Evolutionary conservation across 495 filamentous ascomycete species (phyloP), one percentile per base, ranked within the genome.

Genomic region (Thermothielavioides terrestris): DNA sequence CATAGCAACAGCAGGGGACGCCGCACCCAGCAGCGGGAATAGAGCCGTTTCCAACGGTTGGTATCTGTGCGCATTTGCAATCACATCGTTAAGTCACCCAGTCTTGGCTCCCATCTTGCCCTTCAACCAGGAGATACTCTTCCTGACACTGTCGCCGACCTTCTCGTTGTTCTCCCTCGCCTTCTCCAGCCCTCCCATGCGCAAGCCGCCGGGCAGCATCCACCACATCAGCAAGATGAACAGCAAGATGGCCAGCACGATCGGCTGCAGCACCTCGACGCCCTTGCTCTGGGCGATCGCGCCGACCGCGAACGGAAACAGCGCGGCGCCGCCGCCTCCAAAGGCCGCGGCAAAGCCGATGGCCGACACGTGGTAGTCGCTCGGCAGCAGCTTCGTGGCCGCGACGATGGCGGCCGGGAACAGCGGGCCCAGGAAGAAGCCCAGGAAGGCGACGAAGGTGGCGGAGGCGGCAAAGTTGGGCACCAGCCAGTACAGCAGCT

Each of bases 311-410:
- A 94, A 95, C 0, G 89, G 89, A 41, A 95, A 79, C 14, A 91
- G 63, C 0, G 87, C 86, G 3, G 86, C 88, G 0, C 89, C 89
- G 7, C 77, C 77, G 1, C 86, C 83, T 2, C 89, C 89, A 66
- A 90, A 83, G 0, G 89, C 86, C 4, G 84, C 83, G 2, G 84
- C 85, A 54, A 94, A 94, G 0, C 89, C 88, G 42, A 95, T 85
- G 1, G 85, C 82, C 45, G 76, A 79, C 28, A 95, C 86, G 60
- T 95, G 89, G 14, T 89, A 71, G 50, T 87, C 79, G 22, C 70
- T 71, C 3, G 89, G 88, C 7, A 95, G 74, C 2, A 94, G 74
- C 63, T 89, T 92, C 0, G 87, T 88, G n/a, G 84, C 77, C 18
- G 81, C 83, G 10, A 91, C 79, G 12, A 95, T 77, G 12, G 79